phyloP scores from a whole-genome alignment of 345 rosid genomes.

The Gossypium sturtianum region DNA sequence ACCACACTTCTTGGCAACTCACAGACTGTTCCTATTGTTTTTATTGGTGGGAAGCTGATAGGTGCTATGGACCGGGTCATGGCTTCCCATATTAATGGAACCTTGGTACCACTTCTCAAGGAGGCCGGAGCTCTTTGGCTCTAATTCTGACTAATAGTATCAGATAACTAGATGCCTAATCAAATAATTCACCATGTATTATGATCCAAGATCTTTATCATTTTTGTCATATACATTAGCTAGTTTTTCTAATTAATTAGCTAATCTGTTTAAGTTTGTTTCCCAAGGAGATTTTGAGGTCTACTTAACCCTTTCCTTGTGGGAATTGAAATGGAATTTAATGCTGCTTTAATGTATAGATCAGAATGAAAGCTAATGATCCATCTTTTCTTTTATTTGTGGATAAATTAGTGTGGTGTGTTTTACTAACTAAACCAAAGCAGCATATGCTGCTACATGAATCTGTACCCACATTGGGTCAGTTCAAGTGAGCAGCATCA shows the following conservation, averaged over 20 bases:
- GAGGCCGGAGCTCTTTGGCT: slow-evolving; percentile 83
- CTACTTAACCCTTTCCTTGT: background rate
- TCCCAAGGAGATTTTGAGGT: background rate
- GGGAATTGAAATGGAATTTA: background rate
- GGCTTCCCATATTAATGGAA: slow-evolving; percentile 60
- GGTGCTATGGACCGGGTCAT: slow-evolving; percentile 65
- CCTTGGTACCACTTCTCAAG: slow-evolving; percentile 61
- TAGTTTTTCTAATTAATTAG: background rate
- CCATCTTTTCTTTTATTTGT: no score
- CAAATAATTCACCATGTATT: background rate
- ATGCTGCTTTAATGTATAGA: background rate
- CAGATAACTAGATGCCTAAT: background rate
- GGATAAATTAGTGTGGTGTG: no score
- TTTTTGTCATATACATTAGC: background rate
- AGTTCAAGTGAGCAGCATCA: no score
- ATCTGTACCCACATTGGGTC: no score
- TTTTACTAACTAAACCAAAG: no score
- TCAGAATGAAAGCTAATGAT: background rate
- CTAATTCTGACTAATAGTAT: slow-evolving; percentile 8
- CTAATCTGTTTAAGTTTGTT: background rate
- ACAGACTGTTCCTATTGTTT: slow-evolving; percentile 43
- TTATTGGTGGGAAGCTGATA: slow-evolving; percentile 58
- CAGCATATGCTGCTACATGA: no score
- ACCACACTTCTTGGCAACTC: slow-evolving; percentile 28
- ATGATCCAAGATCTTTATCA: background rate